Base-by-base conservation (phyloP, 805 yeast species). In the Cyberlindnera americana region DNA sequence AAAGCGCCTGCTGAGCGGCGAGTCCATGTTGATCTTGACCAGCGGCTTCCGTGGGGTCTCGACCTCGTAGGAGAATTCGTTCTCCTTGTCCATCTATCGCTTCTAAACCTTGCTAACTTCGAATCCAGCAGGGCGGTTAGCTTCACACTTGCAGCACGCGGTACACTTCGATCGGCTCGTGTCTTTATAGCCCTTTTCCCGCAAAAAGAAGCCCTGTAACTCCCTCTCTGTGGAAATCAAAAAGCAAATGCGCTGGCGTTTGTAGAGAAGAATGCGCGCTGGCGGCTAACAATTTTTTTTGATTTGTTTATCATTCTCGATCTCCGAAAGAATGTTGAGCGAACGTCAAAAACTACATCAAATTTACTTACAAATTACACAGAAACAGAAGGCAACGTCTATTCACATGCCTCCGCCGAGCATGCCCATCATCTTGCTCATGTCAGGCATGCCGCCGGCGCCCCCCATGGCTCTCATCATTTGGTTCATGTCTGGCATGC, bases 371-470 rank as follows among this genome's bases (percentile, higher is more conserved):
- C n/a, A n/a, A n/a, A n/a, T n/a, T n/a, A n/a, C n/a, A n/a, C n/a
- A n/a, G n/a, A n/a, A n/a, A n/a, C n/a, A n/a, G n/a, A n/a, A n/a
- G n/a, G n/a, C n/a, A n/a, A n/a, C n/a, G n/a, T n/a, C n/a, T n/a
- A 29, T 29, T 29, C 13, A 24, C 19, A 9, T 9, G 16, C 35
- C 35, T 14, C 46, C 37, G 14, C 78, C 77, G 52, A 73, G 68
- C 48, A 67, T 66, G 55, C 66, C 68, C 74, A 59, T 57, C 59
- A 77, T 69, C 45, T 77, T 73, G 44, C 71, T 65, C 78, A 79
- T 74, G 52, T 73, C 75, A n/a, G 83, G 83, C 81, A 78, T 77
- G 15, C 87, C 87, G 19, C 75, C 77, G 24, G 60, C 64, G 14
- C 69, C 69, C 18, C 70, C 34, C 34, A 31, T 31, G 17, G 25